phyloP scores from a whole-genome alignment of 2,329 filamentous ascomycete species.

The Alternaria sp. region DNA sequence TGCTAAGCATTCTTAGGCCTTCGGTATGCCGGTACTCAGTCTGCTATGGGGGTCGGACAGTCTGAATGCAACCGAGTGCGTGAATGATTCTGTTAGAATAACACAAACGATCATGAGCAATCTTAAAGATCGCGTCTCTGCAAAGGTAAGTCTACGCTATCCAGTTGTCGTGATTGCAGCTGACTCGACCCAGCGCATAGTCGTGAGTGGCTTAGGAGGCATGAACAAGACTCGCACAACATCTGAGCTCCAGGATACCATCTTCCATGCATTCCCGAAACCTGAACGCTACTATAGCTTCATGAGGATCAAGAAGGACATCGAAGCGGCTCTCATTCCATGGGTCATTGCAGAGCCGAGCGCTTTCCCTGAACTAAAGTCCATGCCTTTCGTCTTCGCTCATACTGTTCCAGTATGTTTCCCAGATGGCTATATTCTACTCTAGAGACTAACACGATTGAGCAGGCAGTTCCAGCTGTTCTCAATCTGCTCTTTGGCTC shows the following conservation, averaged over 20 bases:
- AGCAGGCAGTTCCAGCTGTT: background rate
- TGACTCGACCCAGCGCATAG: background rate
- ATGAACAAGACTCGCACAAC: background rate
- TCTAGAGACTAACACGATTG: background rate
- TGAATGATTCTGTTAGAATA: background rate
- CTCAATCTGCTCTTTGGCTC: constrained; percentile 5
- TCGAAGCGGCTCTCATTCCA: constrained; percentile 19
- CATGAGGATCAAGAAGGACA: constrained; percentile 2
- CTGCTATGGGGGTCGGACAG: constrained; percentile 6
- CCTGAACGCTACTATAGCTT: background rate
- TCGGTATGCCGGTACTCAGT: constrained; percentile 5
- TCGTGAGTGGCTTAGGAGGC: background rate
- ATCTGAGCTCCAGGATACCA: background rate
- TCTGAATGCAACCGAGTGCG: background rate
- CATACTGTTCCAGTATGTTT: constrained; percentile 23
- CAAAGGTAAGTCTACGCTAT: background rate
- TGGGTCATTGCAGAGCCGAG: constrained; percentile 22
- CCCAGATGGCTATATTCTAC: background rate
- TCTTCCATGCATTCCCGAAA: background rate
- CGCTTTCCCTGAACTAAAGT: constrained; percentile 14
- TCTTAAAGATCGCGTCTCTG: background rate
- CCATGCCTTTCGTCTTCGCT: constrained; percentile 23
- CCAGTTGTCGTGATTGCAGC: background rate
- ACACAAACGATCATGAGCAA: constrained; percentile 11
- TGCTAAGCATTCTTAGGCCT: background rate